phyloP scores from a whole-genome alignment of 306 rosid genomes.

The Acacia melanoxylon region DNA sequence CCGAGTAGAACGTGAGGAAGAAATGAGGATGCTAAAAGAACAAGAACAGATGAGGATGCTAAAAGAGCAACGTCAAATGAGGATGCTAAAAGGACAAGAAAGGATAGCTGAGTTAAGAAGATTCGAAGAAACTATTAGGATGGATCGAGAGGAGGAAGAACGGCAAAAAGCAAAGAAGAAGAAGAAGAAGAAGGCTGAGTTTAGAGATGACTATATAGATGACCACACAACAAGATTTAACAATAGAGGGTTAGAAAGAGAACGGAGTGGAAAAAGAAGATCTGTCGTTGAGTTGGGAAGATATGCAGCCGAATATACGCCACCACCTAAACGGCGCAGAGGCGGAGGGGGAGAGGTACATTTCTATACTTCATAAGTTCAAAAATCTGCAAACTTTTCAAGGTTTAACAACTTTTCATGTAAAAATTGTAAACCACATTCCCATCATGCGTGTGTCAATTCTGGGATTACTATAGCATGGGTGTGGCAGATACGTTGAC shows the following conservation, averaged over 20 bases:
- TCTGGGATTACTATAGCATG: constrained; percentile 11
- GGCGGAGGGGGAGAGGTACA: constrained; percentile 88
- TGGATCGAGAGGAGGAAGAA: constrained; percentile 94
- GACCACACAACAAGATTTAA: constrained; percentile 69
- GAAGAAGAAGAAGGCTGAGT: constrained; percentile 62
- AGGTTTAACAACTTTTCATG: not conserved
- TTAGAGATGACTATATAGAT: constrained; percentile 65
- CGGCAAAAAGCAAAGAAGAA: constrained; percentile 78
- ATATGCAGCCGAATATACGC: constrained; percentile 49
- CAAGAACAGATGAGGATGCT: constrained; percentile 46
- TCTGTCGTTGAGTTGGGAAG: constrained; percentile 69
- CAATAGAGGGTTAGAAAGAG: constrained; percentile 73
- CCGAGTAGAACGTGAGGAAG: constrained; percentile 55
- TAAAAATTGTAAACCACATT: not conserved
- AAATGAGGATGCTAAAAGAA: constrained; percentile 41
- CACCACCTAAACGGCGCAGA: constrained; percentile 81
- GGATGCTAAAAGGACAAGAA: constrained; percentile 69
- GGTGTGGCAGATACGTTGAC: not conserved
- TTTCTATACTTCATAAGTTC: constrained; percentile 22
- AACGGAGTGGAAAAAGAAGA: constrained; percentile 64
- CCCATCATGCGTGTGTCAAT: not conserved
- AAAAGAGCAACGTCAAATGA: constrained; percentile 62
- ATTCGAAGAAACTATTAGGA: constrained; percentile 77
- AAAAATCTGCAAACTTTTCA: not conserved
- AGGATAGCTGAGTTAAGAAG: constrained; percentile 60